Conservation (phyloP, 2,329 filamentous ascomycete genomes). For the Fusarium stilboides region DNA sequence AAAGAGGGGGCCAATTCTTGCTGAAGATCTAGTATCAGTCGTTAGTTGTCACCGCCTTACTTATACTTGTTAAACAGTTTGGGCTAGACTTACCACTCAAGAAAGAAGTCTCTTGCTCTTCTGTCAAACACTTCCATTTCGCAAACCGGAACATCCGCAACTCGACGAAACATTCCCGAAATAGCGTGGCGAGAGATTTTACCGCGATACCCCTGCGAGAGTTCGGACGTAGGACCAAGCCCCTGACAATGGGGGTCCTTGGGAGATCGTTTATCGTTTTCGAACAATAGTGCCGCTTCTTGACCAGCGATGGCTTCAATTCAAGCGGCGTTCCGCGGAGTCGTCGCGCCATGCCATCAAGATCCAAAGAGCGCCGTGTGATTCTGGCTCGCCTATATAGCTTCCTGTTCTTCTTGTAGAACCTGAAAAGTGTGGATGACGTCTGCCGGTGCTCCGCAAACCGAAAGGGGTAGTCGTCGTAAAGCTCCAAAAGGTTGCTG, state of each 20-base stretch:
- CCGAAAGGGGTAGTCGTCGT: constrained; percentile 25
- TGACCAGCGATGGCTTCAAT: constrained; percentile 12
- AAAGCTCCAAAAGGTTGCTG: neutral
- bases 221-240: constrained; percentile 14
- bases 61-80: neutral
- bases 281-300: neutral
- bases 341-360: constrained; percentile 3
- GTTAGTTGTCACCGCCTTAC: neutral
- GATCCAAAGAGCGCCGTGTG: neutral
- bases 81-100: constrained; percentile 3
- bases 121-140: constrained; percentile 1
- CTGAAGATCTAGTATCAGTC: constrained; percentile 14
- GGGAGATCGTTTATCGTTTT: constrained; percentile 11
- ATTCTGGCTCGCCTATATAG: no score
- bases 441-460: constrained; percentile 21
- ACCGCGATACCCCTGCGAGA: constrained; percentile 21
- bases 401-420: neutral
- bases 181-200: constrained; percentile 17
- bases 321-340: constrained; percentile 26
- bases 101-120: neutral
- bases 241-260: constrained; percentile 26
- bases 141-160: constrained; percentile 24
- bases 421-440: neutral
- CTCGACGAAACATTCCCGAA: constrained; percentile 31
- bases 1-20: constrained; percentile 14